phyloP scores from a whole-genome alignment of 768 basidiomycete genomes.

The Mycena venus region DNA sequence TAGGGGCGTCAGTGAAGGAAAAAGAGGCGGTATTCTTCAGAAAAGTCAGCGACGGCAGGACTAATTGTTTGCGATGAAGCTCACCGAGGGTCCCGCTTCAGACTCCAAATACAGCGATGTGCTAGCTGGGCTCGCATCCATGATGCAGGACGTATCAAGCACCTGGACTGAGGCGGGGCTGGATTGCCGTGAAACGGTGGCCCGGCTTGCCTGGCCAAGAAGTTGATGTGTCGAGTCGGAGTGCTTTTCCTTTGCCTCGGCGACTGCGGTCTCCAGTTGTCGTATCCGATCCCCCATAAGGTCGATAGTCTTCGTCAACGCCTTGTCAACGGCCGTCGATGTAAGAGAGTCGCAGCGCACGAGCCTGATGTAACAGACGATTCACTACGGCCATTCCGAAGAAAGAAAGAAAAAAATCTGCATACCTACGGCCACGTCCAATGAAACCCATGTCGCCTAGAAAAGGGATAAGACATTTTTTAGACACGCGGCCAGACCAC shows the following conservation, averaged over 20 bases:
- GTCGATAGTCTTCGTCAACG: not conserved
- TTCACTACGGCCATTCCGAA: not conserved
- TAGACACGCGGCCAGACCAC: no score
- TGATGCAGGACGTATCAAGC: not conserved
- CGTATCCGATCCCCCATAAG: slow-evolving; percentile 14
- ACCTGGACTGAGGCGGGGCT: no score
- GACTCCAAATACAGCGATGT: slow-evolving; percentile 18
- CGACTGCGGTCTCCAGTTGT: slow-evolving; percentile 15
- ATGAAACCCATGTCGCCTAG: slow-evolving; percentile 8
- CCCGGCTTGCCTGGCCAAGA: not conserved
- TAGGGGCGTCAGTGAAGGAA: not conserved
- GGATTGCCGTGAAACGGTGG: no score
- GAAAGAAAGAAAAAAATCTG: no score
- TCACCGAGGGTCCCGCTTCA: slow-evolving; percentile 23
- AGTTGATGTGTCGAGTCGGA: not conserved
- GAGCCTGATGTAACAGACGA: not conserved
- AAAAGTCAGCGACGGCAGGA: no score
- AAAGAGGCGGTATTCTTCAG: not conserved
- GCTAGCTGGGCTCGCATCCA: not conserved
- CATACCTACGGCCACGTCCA: slow-evolving; percentile 3
- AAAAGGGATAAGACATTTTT: no score
- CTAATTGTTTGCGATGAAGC: not conserved
- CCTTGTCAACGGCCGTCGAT: no score
- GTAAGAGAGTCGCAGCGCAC: not conserved
- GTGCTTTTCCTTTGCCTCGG: not conserved